These are phyloP conservation scores for Neonothopanus nambi DNA, from an alignment of 1,284 basidiomycete genomes.

Conservation along the genomic window DNA sequence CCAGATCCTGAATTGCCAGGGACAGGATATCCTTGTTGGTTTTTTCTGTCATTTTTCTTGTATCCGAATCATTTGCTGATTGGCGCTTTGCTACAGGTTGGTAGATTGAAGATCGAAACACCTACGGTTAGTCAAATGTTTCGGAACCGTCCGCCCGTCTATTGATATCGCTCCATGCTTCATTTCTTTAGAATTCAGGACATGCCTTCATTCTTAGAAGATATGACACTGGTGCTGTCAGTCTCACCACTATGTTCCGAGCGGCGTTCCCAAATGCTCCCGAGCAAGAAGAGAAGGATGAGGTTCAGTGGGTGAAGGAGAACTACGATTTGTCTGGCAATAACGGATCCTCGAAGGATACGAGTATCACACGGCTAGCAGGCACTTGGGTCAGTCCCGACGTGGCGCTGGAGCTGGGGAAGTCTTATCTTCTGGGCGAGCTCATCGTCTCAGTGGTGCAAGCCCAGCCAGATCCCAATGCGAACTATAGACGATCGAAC, in stretches of 20 bases:
- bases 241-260: conserved; percentile 96
- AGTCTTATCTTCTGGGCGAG: conserved; percentile 58
- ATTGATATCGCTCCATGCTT: conserved; percentile 20
- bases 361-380: conserved; percentile 72
- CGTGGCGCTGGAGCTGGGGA: conserved; percentile 72
- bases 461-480: conserved; percentile 77
- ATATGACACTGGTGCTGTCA: conserved; percentile 95
- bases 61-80: conserved; percentile 1
- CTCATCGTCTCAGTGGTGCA: conserved; percentile 70
- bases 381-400: conserved; percentile 86
- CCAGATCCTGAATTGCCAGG: conserved; percentile 80
- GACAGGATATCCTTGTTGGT: conserved; percentile 79
- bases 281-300: conserved; percentile 79
- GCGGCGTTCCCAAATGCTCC: conserved; percentile 89
- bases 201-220: conserved; percentile 96
- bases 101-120: conserved; percentile 84
- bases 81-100: conserved; percentile 57
- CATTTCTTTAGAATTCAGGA: conserved; percentile 53
- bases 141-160: conserved; percentile 8
- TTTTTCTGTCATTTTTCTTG: conserved; percentile 13
- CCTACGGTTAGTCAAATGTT: conserved; percentile 66
- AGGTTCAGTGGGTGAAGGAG: conserved; percentile 85
- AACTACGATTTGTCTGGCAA: conserved; percentile 78
- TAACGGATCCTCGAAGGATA: conserved; percentile 74
- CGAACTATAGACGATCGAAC: conserved; percentile 71